Conservation (phyloP, 441 rosid genomes). For the Euphorbia schlechtendalii region DNA sequence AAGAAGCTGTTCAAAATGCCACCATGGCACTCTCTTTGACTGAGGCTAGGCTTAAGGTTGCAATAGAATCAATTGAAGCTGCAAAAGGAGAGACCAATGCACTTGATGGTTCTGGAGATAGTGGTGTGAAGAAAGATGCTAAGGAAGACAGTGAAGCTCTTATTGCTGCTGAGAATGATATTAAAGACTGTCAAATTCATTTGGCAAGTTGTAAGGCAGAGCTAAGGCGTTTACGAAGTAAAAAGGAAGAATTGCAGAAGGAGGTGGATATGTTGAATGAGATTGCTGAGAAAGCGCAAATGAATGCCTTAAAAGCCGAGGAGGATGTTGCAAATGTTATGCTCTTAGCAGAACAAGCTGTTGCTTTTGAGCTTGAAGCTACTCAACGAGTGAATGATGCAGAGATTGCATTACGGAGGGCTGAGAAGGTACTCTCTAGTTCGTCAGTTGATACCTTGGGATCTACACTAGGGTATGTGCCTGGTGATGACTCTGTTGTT, state of each 20-base stretch:
- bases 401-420: slow-evolving; percentile 73
- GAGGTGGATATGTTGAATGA: slow-evolving; percentile 68
- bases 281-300: slow-evolving; percentile 62
- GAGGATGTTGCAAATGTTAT: slow-evolving; percentile 86
- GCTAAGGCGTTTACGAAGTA: slow-evolving; percentile 44
- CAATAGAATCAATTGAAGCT: slow-evolving; percentile 46
- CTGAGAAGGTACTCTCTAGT: slow-evolving; percentile 51
- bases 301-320: slow-evolving; percentile 71
- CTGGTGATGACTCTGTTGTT: slow-evolving; percentile 34
- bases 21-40: slow-evolving; percentile 80
- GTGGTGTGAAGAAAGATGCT: slow-evolving; percentile 25
- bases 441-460: slow-evolving; percentile 44
- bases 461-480: slow-evolving; percentile 31
- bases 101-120: slow-evolving; percentile 31
- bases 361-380: slow-evolving; percentile 89
- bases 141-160: slow-evolving; percentile 33
- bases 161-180: slow-evolving; percentile 54
- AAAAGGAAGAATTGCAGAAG: slow-evolving; percentile 66
- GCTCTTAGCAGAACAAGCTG: slow-evolving; percentile 96
- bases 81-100: slow-evolving; percentile 29
- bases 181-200: slow-evolving; percentile 47
- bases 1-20: slow-evolving; percentile 73
- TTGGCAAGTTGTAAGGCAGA: slow-evolving; percentile 53
- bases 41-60: slow-evolving; percentile 67
- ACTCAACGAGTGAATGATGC: slow-evolving; percentile 61